phyloP scores from a whole-genome alignment of 768 basidiomycete species.

The Pisolithus albus region DNA sequence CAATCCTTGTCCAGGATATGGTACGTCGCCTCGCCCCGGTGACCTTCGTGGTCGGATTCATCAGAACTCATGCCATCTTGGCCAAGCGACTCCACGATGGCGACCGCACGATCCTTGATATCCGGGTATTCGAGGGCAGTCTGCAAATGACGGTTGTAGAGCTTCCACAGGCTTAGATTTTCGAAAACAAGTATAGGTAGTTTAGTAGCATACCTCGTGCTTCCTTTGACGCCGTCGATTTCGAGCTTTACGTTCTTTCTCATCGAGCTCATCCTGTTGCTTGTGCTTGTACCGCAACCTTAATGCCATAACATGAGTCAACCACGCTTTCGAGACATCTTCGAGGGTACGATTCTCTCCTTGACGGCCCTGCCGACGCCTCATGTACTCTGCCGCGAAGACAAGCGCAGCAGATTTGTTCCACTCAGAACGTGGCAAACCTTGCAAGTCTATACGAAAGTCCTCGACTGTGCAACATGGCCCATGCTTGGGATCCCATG shows the following conservation, averaged over 20 bases:
- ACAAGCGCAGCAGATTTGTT: background rate
- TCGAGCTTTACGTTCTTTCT: background rate
- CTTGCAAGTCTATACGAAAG: background rate
- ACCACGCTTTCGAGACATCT: background rate
- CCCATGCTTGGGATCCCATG: background rate
- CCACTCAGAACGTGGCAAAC: background rate
- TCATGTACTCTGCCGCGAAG: background rate
- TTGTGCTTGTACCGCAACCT: background rate
- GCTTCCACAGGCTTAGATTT: background rate
- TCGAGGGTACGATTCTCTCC: background rate
- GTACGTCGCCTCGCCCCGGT: background rate
- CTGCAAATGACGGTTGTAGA: background rate
- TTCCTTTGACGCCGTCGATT: background rate
- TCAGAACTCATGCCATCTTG: conserved; percentile 3
- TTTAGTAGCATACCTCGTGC: background rate
- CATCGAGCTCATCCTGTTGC: background rate
- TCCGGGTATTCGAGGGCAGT: background rate
- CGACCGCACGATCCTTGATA: background rate
- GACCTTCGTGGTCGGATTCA: background rate
- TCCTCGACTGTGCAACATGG: background rate
- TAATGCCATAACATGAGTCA: background rate
- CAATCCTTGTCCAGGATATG: no score
- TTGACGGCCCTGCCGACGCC: background rate
- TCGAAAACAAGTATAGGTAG: background rate
- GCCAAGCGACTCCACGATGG: background rate